Conservation (phyloP, 2,329 filamentous ascomycete genomes). For the Endocalyx cinctus region DNA sequence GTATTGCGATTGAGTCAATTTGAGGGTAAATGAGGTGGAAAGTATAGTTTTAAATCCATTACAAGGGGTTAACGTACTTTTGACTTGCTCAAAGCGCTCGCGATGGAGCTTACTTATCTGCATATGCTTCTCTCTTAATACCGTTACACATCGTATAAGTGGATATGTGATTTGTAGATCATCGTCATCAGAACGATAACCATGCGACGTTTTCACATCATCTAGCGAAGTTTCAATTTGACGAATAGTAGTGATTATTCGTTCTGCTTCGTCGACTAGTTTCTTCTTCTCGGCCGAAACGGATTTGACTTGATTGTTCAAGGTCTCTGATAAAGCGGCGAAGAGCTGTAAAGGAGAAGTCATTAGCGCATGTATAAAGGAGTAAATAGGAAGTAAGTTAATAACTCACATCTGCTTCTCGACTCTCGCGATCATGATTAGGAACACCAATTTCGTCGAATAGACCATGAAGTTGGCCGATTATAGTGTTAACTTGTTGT, state of each 20-base stretch:
- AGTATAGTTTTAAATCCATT: too few relatives aligned
- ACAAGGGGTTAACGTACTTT: conserved; percentile 59
- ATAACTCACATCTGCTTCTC: conserved; percentile 76
- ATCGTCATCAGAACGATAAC: conserved; percentile 57
- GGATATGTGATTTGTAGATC: conserved; percentile 78
- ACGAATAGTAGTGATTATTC: conserved; percentile 76
- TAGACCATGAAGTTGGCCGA: conserved; percentile 85
- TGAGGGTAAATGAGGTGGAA: too few relatives aligned
- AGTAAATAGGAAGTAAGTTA: conserved; percentile 5
- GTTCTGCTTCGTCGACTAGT: conserved; percentile 83
- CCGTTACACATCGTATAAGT: conserved; percentile 71
- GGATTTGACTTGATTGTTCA: conserved; percentile 82
- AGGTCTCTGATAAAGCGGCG: conserved; percentile 80
- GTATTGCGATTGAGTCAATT: too few relatives aligned
- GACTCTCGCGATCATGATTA: conserved; percentile 81
- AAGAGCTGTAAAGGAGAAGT: conserved; percentile 63
- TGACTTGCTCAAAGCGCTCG: conserved; percentile 92
- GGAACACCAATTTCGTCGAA: conserved; percentile 99
- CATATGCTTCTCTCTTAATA: conserved; percentile 79
- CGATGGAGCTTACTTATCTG: conserved; percentile 77
- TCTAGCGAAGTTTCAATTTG: conserved; percentile 93
- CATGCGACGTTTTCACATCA: conserved; percentile 61
- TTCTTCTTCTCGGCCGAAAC: conserved; percentile 87
- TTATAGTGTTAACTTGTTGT: conserved; percentile 92
- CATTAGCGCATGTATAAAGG: conserved; percentile 9